Base-by-base conservation (phyloP, 495 filamentous ascomycete genomes). In the Penicillium psychrofluorescens region DNA sequence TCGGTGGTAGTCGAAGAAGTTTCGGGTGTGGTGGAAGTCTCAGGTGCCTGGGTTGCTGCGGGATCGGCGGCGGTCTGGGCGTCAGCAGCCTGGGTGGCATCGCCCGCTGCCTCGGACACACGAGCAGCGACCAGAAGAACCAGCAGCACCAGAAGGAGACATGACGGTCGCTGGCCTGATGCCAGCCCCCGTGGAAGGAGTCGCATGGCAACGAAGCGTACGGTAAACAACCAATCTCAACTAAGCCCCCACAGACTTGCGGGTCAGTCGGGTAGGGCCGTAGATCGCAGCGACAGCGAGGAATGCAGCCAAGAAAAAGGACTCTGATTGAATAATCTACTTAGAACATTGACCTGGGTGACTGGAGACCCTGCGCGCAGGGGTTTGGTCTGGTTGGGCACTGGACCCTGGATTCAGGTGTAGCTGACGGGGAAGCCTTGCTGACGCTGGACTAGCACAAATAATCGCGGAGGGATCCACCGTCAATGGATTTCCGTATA, bases 11-110 rank as follows among this genome's bases (percentile, higher is more conserved):
- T 40, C 37, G 44, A 16, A 35, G 54, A 49, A 43, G 50, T 55
- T 29, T 43, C 40, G 36, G 41, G 53, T 42, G 49, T 59, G 46
- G 53, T 42, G 39, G 50, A 36, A 36, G 37, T 59, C 36, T 59
- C 52, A 48, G 49, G 22, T 22, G 22, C 22, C 22, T 22, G 22
- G 22, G 22, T 56, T 42, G 49, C 49, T 15, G 53, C 56, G 41
- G 34, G 57, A 55, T 60, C 57, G 49, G 42, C 54, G 51, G 54
- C 55, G 54, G 57, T 58, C 54, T 53, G 49, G 44, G 57, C 57
- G 50, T 48, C 43, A 12, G 49, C 45, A 12, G 37, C 42, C 29
- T 52, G 42, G 13, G 45, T 48, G 22, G 42, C 37, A 50, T 50
- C 44, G n/a, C 41, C 50, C 15, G 50, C 54, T 2, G 47, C 41